Evolutionary conservation across 495 filamentous ascomycete species (phyloP), one percentile per base, ranked within the genome.

Genomic region (Aspergillus avenaceus): DNA sequence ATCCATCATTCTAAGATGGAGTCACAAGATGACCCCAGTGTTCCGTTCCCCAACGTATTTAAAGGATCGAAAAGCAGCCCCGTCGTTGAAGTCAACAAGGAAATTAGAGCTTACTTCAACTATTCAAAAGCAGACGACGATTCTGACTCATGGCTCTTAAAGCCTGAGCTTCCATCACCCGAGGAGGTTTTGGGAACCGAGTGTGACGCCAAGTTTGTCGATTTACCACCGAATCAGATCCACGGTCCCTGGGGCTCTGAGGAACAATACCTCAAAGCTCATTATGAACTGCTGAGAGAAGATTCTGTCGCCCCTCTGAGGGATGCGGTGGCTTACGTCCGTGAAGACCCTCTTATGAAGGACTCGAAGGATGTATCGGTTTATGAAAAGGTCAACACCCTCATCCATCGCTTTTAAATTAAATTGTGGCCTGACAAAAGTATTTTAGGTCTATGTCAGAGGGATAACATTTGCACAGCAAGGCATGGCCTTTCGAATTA

Each of bases 221-320:
- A 73, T 5, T 56, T 71, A 0, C 21, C 41, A 1, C 50, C 65
- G 4, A 80, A 81, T 37, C 59, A 56, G 12, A 61, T 78, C 21
- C 43, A 59, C 2, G 67, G 69, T 0, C 65, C 75, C 5, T 82
- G 75, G 74, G 28, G 47, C 0, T 77, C 74, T 1, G 79, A 77
- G 26, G 60, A 77, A 0, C 58, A 64, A 0, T 88, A 88, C 38
- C 67, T 90, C 2, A 60, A 73, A 48, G 70, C 80, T 0, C 85
- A 88, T 43, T 89, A 89, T 58, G 66, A 75, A 13, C 70, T 90
- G 11, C 63, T 87, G n/a, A 70, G 86, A 34, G 80, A 85, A 48
- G 86, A 90, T 53, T 74, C 73, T 0, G 67, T 82, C 9, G 74
- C 81, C 7, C 74, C 78, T 0, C 64, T 90, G 13, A 72, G 86